Conservation (phyloP, 1,284 basidiomycete species). For the Takashimella koratensis region DNA sequence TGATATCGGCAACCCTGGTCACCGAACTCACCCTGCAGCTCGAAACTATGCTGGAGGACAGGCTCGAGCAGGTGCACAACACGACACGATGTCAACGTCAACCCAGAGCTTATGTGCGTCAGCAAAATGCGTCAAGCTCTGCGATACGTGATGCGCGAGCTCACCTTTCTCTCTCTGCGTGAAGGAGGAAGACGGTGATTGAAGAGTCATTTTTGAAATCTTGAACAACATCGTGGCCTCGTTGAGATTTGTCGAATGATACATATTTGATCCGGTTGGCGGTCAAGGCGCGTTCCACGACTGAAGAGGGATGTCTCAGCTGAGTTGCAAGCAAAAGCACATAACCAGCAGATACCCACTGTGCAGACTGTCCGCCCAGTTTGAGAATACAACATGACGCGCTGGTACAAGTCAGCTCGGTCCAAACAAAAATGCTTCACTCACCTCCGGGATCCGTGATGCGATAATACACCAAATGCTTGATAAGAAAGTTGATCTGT, state of each 20-base stretch:
- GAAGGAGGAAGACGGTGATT: slow-evolving; percentile 46
- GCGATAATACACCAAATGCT: slow-evolving; percentile 37
- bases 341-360: slow-evolving; percentile 25
- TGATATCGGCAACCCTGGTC: no score
- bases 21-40: slow-evolving; percentile 45
- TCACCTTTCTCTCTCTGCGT: slow-evolving; percentile 46
- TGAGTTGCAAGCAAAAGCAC: not conserved
- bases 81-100: slow-evolving; percentile 46
- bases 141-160: not conserved
- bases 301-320: slow-evolving; percentile 14
- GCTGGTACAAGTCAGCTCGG: slow-evolving; percentile 8
- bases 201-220: slow-evolving; percentile 37
- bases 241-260: slow-evolving; percentile 29
- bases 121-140: not conserved
- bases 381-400: slow-evolving; percentile 47
- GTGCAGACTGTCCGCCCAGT: slow-evolving; percentile 43
- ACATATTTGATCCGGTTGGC: slow-evolving; percentile 37
- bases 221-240: slow-evolving; percentile 38
- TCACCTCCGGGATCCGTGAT: slow-evolving; percentile 17
- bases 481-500: slow-evolving; percentile 46
- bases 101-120: slow-evolving; percentile 35
- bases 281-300: slow-evolving; percentile 42
- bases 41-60: slow-evolving; percentile 46
- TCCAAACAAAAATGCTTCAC: not conserved
- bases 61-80: slow-evolving; percentile 50